Evolutionary conservation across 2,329 filamentous ascomycete genomes (phyloP).

Genomic region (Fusarium sp.): DNA sequence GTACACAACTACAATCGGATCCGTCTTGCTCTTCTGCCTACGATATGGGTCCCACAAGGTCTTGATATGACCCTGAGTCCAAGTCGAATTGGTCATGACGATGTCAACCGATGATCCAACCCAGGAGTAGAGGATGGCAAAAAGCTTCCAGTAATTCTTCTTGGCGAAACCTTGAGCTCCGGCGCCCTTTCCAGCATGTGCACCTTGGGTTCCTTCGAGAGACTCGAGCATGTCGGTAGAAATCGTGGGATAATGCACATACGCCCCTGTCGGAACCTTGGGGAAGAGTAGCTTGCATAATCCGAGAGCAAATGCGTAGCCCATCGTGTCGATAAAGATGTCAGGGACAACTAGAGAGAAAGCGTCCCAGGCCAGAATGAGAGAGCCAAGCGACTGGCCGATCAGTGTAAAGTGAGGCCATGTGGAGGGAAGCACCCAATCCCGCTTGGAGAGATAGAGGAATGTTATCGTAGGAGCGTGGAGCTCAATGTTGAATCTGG

Average conservation of each 20-base stretch:
- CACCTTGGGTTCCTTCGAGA: conserved; percentile 77
- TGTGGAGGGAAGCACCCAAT: conserved; percentile 86
- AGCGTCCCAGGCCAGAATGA: conserved; percentile 90
- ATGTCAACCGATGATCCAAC: conserved; percentile 88
- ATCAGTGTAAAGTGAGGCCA: conserved; percentile 94
- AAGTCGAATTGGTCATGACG: conserved; percentile 97
- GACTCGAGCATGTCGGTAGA: conserved; percentile 97
- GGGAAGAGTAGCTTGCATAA: conserved; percentile 87
- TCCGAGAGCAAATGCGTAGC: conserved; percentile 91
- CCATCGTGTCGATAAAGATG: conserved; percentile 97
- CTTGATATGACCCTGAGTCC: conserved; percentile 89
- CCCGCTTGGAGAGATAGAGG: conserved; percentile 88
- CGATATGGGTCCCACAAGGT: conserved; percentile 79
- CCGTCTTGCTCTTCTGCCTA: conserved; percentile 58
- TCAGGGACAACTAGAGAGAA: conserved; percentile 93
- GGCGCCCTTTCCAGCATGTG: conserved; percentile 85
- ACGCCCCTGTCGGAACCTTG: conserved; percentile 85
- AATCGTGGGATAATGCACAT: conserved; percentile 98
- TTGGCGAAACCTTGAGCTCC: conserved; percentile 80
- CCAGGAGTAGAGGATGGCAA: conserved; percentile 84
- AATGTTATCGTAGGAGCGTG: conserved; percentile 87
- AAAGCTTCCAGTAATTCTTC: conserved; percentile 86
- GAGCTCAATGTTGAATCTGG: conserved; percentile 92
- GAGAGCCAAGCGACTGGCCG: conserved; percentile 91
- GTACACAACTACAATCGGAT: conserved; percentile 82